Evolutionary conservation across 148 eudicot species (phyloP).

Genomic region (Rhododendron kiyosumense): DNA sequence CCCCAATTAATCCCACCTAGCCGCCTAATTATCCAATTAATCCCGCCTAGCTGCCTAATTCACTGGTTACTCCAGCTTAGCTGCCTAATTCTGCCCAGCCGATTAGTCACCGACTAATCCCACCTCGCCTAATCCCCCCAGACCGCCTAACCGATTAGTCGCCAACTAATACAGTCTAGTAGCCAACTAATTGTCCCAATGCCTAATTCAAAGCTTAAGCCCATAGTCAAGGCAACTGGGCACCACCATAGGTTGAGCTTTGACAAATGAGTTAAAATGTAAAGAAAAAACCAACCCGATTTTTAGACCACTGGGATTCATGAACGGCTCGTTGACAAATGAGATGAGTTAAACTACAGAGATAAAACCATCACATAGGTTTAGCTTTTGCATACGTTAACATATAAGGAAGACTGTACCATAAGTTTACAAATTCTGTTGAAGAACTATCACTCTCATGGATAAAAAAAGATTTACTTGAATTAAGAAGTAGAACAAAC

Average conservation of each 20-base stretch:
- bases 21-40: too few species aligned
- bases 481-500: not conserved
- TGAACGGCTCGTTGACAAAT: not conserved
- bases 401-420: not conserved
- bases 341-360: not conserved
- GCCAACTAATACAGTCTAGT: not conserved
- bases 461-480: not conserved
- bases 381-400: not conserved
- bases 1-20: not conserved
- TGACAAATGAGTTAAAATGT: not conserved
- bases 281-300: not conserved
- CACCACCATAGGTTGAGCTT: not conserved
- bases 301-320: not conserved
- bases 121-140: not conserved
- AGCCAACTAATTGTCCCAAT: not conserved
- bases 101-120: not conserved
- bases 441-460: not conserved
- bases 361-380: not conserved
- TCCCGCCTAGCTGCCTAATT: not conserved
- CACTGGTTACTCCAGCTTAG: not conserved
- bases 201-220: not conserved
- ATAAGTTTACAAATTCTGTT: not conserved
- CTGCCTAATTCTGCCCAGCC: not conserved
- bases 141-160: not conserved
- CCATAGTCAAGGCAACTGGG: not conserved